A percentile compares a stretch with the other conserved stretches of the same genome.
phyloP scores from a whole-genome alignment of 768 basidiomycete genomes.

The Pisolithus marmoratus region DNA sequence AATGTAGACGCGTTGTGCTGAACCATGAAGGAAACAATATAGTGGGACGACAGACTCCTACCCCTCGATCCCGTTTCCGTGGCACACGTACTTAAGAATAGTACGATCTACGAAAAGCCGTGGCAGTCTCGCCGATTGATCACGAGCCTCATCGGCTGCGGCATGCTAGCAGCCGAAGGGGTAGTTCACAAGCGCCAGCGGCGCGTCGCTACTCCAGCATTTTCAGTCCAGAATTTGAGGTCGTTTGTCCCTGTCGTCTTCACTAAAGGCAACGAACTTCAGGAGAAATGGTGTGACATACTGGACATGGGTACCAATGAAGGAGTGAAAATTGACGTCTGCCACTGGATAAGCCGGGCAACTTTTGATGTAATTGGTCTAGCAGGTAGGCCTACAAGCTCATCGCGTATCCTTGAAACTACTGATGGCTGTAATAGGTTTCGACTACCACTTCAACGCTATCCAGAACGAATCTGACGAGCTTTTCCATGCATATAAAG shows the following conservation, averaged over 20 bases:
- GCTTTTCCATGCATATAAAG: conserved; percentile 73
- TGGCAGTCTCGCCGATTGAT: conserved; percentile 73
- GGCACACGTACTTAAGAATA: conserved; percentile 66
- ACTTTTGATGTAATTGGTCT: conserved; percentile 90
- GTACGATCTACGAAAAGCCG: conserved; percentile 76
- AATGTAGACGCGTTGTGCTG: neutral
- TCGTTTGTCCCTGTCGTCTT: conserved; percentile 69
- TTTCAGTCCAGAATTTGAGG: conserved; percentile 73
- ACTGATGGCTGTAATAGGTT: conserved; percentile 44
- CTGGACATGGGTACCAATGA: conserved; percentile 25
- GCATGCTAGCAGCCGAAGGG: conserved; percentile 78
- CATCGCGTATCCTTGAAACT: neutral
- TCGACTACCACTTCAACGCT: conserved; percentile 83
- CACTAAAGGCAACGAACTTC: conserved; percentile 57
- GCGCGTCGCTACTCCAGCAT: conserved; percentile 70
- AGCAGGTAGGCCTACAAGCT: conserved; percentile 49
- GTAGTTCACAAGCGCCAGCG: conserved; percentile 75
- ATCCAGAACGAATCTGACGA: conserved; percentile 76
- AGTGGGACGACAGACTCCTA: conserved; percentile 79
- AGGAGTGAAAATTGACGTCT: conserved; percentile 57
- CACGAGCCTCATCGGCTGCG: conserved; percentile 73
- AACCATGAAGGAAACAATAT: neutral
- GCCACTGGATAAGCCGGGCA: conserved; percentile 73
- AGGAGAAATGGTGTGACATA: conserved; percentile 54
- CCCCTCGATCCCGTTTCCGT: conserved; percentile 78